These are phyloP conservation scores for carrot (Daucus carota) DNA, from an alignment of 129 eudicot species.

Conservation along the genomic window DH1_v3.0 NC_030381.2:10084501-10085000, in stretches of 20 bases:
- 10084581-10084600: too few relatives aligned
- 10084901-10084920: background rate
- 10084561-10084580: too few relatives aligned
- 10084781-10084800: conserved; percentile 45
- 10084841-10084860: conserved; percentile 85
- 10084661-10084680: too few relatives aligned
- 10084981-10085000: conserved; percentile 69
- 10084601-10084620: background rate
- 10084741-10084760: background rate
- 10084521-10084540: too few relatives aligned
- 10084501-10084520: too few relatives aligned
- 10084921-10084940: background rate
- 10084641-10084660: background rate
- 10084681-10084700: background rate
- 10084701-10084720: background rate
- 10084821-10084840: conserved; percentile 81
- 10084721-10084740: background rate
- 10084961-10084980: conserved; percentile 52
- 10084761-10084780: conserved; percentile 29
- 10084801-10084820: conserved; percentile 54
- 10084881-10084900: background rate
- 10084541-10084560: too few relatives aligned
- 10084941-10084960: background rate
- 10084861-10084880: conserved; percentile 20
- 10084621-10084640: background rate